Base-by-base conservation (phyloP, 2,329 filamentous ascomycete genomes). In the Ascocoryne sarcoides region DNA sequence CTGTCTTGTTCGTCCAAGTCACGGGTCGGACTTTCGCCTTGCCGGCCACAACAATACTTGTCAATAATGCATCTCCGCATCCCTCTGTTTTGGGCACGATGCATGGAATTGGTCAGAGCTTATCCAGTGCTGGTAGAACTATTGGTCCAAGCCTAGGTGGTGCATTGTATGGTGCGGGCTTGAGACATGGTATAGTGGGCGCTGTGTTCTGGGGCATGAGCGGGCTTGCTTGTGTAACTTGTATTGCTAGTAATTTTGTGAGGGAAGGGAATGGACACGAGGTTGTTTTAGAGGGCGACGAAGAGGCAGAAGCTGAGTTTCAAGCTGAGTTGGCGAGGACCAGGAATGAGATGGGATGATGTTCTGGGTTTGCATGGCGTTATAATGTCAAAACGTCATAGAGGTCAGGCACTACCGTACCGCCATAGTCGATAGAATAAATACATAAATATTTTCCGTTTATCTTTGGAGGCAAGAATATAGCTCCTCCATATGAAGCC, bases 251-350 rank as follows among this genome's bases (percentile, higher is more conserved):
- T 37, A 66, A 70, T 50, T 68, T 71, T 43, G 71, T 82, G 7
- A 62, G 61, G 36, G 78, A 82, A 48, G 77, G 78, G 0, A 63
- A 78, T 51, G 78, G 79, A 0, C 76, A 82, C 56, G 78, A 82
- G 57, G 73, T 82, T 31, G 67, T 76, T 66, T 55, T 82, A 2
- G 73, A 79, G 15, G 78, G 76, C 0, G 78, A 82, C 46, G 68
- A 73, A 16, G 70, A 71, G 26, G 65, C 63, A 1, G 55, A 58
- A 26, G 52, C 40, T 14, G 53, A 57, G 30, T 87, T 44, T 17
- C 44, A 44, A 32, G 40, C 2, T n/a, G 47, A 44, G 23, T 26
- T 12, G 7, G 23, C 23, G 23, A 26, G 23, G n/a, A n/a, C n/a
- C n/a, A n/a, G n/a, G n/a, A n/a, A n/a, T n/a, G n/a, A n/a, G n/a